These are phyloP conservation scores for Adansonia rubrostipa DNA, from an alignment of 441 rosid species.

Conservation along the genomic window DNA sequence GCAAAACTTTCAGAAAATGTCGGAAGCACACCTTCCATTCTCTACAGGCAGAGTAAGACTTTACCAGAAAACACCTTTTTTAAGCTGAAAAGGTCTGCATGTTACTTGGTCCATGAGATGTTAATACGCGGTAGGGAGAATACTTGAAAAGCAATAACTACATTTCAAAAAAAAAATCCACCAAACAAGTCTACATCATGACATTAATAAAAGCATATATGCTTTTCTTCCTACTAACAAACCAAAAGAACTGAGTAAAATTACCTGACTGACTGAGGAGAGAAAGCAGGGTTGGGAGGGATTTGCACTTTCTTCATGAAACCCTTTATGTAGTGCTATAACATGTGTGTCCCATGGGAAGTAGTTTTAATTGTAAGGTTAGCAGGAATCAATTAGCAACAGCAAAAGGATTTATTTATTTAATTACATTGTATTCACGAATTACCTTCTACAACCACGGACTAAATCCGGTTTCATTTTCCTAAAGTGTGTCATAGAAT, in stretches of 20 bases:
- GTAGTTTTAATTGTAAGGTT: not conserved
- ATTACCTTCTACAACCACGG: conserved; percentile 29
- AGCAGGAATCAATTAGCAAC: conserved; percentile 15
- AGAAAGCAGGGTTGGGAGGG: conserved; percentile 11
- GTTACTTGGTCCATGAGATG: conserved; percentile 5
- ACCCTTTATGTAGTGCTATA: not conserved
- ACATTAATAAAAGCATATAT: not conserved
- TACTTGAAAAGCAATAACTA: conserved; percentile 19
- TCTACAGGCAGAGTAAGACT: conserved; percentile 21
- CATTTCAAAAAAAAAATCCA: not conserved
- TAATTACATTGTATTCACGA: not conserved
- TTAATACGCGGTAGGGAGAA: conserved; percentile 1
- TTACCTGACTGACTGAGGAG: conserved; percentile 31
- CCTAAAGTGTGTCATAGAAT: not conserved
- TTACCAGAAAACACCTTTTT: conserved; percentile 1
- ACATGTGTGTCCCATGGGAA: conserved; percentile 23
- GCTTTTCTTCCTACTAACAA: too few relatives aligned
- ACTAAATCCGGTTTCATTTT: too few relatives aligned
- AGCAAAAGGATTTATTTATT: not conserved
- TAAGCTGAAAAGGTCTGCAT: conserved; percentile 21
- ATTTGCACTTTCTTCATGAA: conserved; percentile 15
- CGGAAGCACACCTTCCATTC: conserved; percentile 14
- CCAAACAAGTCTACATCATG: conserved; percentile 2
- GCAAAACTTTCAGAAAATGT: conserved; percentile 25
- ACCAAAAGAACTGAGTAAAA: not conserved